Percentiles rank a stretch among this genome's conserved stretches.
These are phyloP conservation scores for Trichoderma brevicompactum DNA, from an alignment of 2,329 filamentous ascomycete species.

Conservation along the genomic window DNA sequence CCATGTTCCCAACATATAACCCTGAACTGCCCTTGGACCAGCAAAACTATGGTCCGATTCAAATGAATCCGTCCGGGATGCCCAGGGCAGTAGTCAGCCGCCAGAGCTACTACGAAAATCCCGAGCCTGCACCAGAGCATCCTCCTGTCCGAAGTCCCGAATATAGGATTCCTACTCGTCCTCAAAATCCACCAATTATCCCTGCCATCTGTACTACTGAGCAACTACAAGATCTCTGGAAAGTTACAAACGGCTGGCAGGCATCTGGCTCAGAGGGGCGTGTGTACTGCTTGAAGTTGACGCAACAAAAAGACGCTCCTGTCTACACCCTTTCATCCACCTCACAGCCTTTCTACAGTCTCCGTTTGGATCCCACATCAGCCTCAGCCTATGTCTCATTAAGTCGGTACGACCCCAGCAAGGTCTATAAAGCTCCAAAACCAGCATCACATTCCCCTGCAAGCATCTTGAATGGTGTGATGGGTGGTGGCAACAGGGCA, in stretches of 20 bases:
- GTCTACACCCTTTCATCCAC: slow-evolving; percentile 68
- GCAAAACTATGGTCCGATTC: slow-evolving; percentile 72
- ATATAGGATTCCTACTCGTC: slow-evolving; percentile 40
- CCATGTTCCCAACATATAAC: slow-evolving; percentile 79
- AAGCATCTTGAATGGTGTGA: slow-evolving; percentile 42
- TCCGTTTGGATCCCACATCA: slow-evolving; percentile 67
- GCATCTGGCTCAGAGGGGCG: slow-evolving; percentile 63
- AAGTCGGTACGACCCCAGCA: slow-evolving; percentile 63
- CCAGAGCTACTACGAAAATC: slow-evolving; percentile 56
- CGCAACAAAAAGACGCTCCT: slow-evolving; percentile 62
- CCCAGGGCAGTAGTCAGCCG: slow-evolving; percentile 68
- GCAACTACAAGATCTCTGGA: slow-evolving; percentile 68
- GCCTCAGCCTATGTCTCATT: slow-evolving; percentile 65
- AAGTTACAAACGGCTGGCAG: slow-evolving; percentile 71
- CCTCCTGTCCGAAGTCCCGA: slow-evolving; percentile 33
- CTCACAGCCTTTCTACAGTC: slow-evolving; percentile 67
- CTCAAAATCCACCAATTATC: slow-evolving; percentile 48
- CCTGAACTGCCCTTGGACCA: slow-evolving; percentile 66
- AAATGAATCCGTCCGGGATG: slow-evolving; percentile 65
- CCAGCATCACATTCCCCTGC: slow-evolving; percentile 34
- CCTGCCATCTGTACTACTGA: slow-evolving; percentile 61
- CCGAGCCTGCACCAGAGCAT: slow-evolving; percentile 29
- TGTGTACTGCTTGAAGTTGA: slow-evolving; percentile 62
- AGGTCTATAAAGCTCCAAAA: slow-evolving; percentile 54
- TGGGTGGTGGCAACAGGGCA: slow-evolving; percentile 37